Conservation (phyloP, 441 rosid genomes). For the Flueggea neowawraea region DNA sequence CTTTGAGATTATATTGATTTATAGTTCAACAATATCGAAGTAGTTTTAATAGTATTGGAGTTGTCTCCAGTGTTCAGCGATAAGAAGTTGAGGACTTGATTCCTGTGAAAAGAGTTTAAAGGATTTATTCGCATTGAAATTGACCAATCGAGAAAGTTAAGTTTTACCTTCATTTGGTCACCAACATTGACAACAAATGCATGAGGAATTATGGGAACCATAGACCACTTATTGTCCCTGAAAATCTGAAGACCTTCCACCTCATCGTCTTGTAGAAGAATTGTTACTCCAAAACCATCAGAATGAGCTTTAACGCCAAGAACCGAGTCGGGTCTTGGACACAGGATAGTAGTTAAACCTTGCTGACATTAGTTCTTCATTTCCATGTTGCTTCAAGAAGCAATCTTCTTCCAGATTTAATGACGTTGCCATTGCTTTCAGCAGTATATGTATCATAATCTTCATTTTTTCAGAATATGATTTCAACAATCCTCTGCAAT, state of each 20-base stretch:
- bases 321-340: constrained; percentile 62
- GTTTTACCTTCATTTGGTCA: constrained; percentile 56
- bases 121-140: too few species aligned
- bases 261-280: constrained; percentile 60
- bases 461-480: constrained; percentile 38
- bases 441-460: constrained; percentile 19
- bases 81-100: too few species aligned
- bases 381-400: constrained; percentile 52
- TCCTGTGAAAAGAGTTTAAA: too few species aligned
- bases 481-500: constrained; percentile 34
- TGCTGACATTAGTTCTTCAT: constrained; percentile 32
- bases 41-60: too few species aligned
- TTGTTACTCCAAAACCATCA: constrained; percentile 61
- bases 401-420: constrained; percentile 46
- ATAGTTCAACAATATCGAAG: too few species aligned
- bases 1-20: too few species aligned
- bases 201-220: constrained; percentile 45
- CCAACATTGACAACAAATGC: constrained; percentile 61
- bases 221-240: constrained; percentile 51
- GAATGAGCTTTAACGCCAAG: constrained; percentile 70
- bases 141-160: background rate
- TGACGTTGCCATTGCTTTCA: constrained; percentile 66
- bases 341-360: constrained; percentile 75
- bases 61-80: too few species aligned
- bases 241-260: constrained; percentile 68